Conservation (phyloP, 257 asterid genomes). For the Solanum phureja region DNA sequence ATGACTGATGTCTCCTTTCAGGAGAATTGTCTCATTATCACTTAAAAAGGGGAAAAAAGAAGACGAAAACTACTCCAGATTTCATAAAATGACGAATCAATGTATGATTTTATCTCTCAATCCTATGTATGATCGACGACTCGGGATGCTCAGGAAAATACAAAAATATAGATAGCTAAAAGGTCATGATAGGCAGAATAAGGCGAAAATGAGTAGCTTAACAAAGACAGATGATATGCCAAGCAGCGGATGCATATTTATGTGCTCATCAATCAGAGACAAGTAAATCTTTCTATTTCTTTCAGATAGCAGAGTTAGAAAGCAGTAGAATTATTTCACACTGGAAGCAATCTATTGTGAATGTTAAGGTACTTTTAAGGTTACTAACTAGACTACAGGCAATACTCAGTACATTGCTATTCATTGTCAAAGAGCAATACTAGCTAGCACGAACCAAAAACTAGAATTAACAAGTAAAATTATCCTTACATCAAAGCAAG, state of each 20-base stretch:
- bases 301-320: neutral
- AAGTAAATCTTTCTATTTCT: neutral
- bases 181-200: neutral
- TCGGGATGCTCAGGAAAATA: neutral
- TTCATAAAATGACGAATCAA: neutral
- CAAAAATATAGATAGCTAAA: neutral
- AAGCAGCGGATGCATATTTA: neutral
- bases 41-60: neutral
- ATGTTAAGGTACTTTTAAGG: neutral
- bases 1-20: neutral
- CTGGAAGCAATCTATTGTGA: neutral
- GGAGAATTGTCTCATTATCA: neutral
- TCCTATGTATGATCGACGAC: neutral
- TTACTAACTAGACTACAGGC: neutral
- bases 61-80: neutral
- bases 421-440: neutral
- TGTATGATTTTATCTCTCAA: neutral
- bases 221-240: neutral
- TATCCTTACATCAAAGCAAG: conserved; percentile 18
- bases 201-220: neutral
- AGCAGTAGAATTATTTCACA: neutral
- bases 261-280: neutral
- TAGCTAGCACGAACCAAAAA: conserved; percentile 4
- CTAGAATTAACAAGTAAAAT: conserved; percentile 12
- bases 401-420: neutral